Evolutionary conservation across 225 moss, liverwort and hornwort genomes (phyloP).

Genomic region (Neckera pumila): DNA sequence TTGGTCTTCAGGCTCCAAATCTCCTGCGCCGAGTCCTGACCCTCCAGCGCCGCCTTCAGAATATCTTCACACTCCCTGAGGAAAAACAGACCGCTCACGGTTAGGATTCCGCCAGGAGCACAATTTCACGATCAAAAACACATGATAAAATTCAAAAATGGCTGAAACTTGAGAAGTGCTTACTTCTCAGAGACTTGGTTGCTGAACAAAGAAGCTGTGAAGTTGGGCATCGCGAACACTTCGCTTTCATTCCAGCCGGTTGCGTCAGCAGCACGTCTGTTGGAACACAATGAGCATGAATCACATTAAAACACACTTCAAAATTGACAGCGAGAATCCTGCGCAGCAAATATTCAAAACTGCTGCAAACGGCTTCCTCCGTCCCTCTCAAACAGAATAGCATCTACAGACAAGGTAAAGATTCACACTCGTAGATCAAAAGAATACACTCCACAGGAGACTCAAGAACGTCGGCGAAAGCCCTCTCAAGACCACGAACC

Average conservation of each 20-base stretch:
- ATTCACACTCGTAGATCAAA: too few species aligned
- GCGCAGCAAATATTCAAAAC: neutral
- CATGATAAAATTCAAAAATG: neutral
- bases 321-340: neutral
- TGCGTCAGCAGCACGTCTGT: conserved; percentile 34
- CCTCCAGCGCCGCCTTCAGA: conserved; percentile 19
- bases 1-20: conserved; percentile 41
- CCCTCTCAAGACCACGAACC: neutral
- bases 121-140: neutral
- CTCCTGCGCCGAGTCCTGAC: conserved; percentile 9
- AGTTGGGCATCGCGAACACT: conserved; percentile 25
- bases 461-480: too few species aligned
- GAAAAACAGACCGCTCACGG: neutral
- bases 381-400: too few species aligned
- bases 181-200: conserved; percentile 19
- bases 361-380: neutral
- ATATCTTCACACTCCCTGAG: conserved; percentile 32
- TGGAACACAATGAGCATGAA: neutral
- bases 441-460: neutral
- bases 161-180: neutral
- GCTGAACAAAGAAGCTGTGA: conserved; percentile 30
- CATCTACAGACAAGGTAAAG: neutral
- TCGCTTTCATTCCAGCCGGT: conserved; percentile 43
- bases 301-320: neutral
- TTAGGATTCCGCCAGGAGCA: neutral